Conservation (phyloP, 352 stramenopile genomes). For the Phytophthora pseudosyringae region DNA sequence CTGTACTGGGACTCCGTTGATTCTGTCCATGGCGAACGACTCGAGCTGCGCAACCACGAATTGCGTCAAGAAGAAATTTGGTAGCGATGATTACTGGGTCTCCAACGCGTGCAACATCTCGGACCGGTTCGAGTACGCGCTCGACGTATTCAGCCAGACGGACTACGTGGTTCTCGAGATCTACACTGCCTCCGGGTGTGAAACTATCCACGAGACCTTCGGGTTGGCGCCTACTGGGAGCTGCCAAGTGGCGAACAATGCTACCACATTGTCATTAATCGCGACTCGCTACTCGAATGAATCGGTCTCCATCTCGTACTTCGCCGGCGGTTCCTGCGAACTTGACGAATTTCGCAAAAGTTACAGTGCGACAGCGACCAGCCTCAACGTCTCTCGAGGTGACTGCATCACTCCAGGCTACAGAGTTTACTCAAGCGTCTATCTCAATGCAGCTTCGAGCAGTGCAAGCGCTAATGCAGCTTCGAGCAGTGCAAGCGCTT, state of each 20-base stretch:
- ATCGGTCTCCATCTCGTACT: background rate
- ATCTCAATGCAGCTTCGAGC: background rate
- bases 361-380: background rate
- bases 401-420: background rate
- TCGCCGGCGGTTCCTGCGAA: background rate
- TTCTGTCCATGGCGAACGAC: background rate
- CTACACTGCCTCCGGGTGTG: background rate
- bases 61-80: background rate
- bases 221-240: background rate
- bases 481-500: background rate
- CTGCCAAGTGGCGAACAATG: background rate
- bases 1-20: background rate
- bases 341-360: background rate
- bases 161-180: conserved; percentile 1
- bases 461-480: background rate
- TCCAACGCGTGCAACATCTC: background rate
- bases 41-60: background rate
- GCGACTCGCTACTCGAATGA: background rate
- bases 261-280: background rate
- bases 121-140: conserved; percentile 5
- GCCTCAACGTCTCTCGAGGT: background rate
- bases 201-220: background rate
- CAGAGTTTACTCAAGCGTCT: background rate
- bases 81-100: background rate
- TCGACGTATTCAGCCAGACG: background rate